Evolutionary conservation across 2,329 filamentous ascomycete species (phyloP), one percentile per base, ranked within the genome.

Genomic region (Fusarium piperis): DNA sequence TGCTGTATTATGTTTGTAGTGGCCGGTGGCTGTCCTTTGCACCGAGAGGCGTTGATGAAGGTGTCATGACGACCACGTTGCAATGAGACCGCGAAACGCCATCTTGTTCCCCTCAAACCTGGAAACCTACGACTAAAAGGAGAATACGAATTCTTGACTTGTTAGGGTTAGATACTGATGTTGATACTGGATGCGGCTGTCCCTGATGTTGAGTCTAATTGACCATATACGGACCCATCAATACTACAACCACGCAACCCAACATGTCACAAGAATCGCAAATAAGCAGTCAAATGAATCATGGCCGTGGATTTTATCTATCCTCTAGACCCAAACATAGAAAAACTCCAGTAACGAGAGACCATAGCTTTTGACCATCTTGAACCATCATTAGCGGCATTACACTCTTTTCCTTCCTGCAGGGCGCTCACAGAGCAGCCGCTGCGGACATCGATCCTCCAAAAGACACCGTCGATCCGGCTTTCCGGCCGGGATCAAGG

Each of bases 381-480:
- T 33, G 70, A 74, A 75, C 70, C 72, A 67, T 68, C 67, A 74
- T 76, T 76, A 69, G 60, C 64, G 59, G 71, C 72, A 76, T 76
- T 73, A 75, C 55, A 60, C 51, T 62, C 12, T 51, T 32, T 51
- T 26, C 46, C 11, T 55, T 62, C 60, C 62, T 36, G 38, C 53
- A 66, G 65, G 48, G 36, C 33, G 61, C 74, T 72, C 38, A 41
- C 74, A 71, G 73, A 75, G 73, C 71, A 71, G 20, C 51, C 53
- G 51, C 61, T 64, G 48, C n/a, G 20, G 62, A 53, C 64, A 60
- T 44, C 62, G 72, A 76, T 73, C 68, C 64, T 66, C 71, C 74
- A 59, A 68, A 60, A 72, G 57, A 56, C 65, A 68, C 46, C 26
- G 30, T 30, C 16, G 57, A 72, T 65, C 70, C 58, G 71, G 55